Evolutionary conservation across 2,329 filamentous ascomycete species (phyloP), one percentile per base, ranked within the genome.

Genomic region (Aureobasidium melanogenum): DNA sequence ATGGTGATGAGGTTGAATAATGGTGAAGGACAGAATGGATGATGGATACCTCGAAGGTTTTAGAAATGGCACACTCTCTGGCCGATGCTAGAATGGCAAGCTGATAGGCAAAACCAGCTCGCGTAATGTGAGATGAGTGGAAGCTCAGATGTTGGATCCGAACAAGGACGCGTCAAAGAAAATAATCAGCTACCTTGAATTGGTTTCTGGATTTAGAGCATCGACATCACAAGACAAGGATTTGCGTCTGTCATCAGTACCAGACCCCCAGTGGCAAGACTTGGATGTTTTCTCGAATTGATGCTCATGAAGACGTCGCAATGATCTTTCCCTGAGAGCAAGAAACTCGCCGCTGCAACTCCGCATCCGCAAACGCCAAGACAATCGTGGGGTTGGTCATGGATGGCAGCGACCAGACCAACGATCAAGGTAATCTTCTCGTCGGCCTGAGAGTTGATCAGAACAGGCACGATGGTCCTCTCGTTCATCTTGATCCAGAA

Each of bases 401-500:
- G 3, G 15, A 41, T 15, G 36, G 32, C 22, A 39, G 15, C 22
- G 38, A 48, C 34, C 10, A 30, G n/a, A 30, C 8, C 44, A 39
- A 19, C n/a, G 10, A 57, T 57, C 54, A 32, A 57, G 41, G 54
- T 47, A 14, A 22, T 34, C 30, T 22, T 24, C 39, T 34, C 5
- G 17, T 58, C 54, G 54, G 39, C 44, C 56, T 59, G 56, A 41
- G 17, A 28, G 22, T 50, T 24, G 9, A 59, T 9, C n/a, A 19
- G 54, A n/a, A 28, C 43, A 46, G 50, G 43, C 65, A 74, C 66
- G 15, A 81, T 80, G 78, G 78, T 94, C 73, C 84, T 95, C 69
- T 95, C 90, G 59, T 95, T 95, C 71, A 93, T 95, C 67, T 80
- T 95, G 66, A 92, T 95, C 61, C 90, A 95, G 72, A 95, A 95